A percentile compares a stretch with the other conserved stretches of the same genome.
Evolutionary conservation across 2,329 filamentous ascomycete genomes (phyloP).

Genomic region (Colletotrichum camelliae): DNA sequence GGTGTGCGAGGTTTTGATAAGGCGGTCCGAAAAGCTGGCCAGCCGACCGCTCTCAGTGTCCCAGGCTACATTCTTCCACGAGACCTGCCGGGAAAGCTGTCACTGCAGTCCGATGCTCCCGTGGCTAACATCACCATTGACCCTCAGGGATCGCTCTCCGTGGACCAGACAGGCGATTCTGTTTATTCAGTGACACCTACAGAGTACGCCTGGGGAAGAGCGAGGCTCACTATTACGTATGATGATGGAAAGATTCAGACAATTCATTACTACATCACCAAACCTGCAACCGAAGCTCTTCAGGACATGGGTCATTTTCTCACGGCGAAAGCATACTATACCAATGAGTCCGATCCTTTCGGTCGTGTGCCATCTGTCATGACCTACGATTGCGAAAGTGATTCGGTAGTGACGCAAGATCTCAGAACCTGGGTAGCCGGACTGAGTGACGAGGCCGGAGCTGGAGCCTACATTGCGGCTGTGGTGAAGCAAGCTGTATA

Average conservation of each 20-base stretch:
- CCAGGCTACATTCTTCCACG: too few species aligned
- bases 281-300: constrained; percentile 47
- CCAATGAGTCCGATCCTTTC: constrained; percentile 57
- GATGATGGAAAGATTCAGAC: constrained; percentile 52
- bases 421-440: constrained; percentile 63
- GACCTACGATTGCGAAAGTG: constrained; percentile 58
- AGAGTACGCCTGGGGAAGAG: constrained; percentile 52
- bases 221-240: constrained; percentile 53
- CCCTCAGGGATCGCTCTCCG: constrained; percentile 37
- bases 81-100: too few species aligned
- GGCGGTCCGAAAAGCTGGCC: too few species aligned
- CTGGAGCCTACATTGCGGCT: constrained; percentile 60
- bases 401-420: constrained; percentile 48
- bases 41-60: too few species aligned
- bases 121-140: constrained; percentile 46
- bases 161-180: neutral
- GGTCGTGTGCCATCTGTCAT: constrained; percentile 59
- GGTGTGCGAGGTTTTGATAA: neutral
- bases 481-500: constrained; percentile 59
- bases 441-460: constrained; percentile 64
- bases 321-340: constrained; percentile 59
- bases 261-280: constrained; percentile 62
- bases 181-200: constrained; percentile 49
- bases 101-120: too few species aligned
- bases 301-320: constrained; percentile 56